phyloP scores from a whole-genome alignment of 129 eudicot genomes.

The Daucus carota region DH1_v3.0 NC_030381.2:37591001-37591500 shows the following conservation, averaged over 20 bases:
- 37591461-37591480: conserved; percentile 52
- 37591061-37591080: conserved; percentile 90
- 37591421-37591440: conserved; percentile 77
- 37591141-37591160: conserved; percentile 95
- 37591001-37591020: conserved; percentile 85
- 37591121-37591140: conserved; percentile 82
- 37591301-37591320: conserved; percentile 96
- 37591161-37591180: conserved; percentile 92
- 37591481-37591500: conserved; percentile 51
- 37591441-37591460: conserved; percentile 41
- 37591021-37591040: conserved; percentile 90
- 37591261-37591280: conserved; percentile 86
- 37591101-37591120: conserved; percentile 62
- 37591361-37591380: conserved; percentile 75
- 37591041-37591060: conserved; percentile 88
- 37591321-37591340: conserved; percentile 89
- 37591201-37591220: conserved; percentile 95
- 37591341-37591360: conserved; percentile 83
- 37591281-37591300: conserved; percentile 79
- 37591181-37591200: conserved; percentile 94
- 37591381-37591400: conserved; percentile 95
- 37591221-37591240: conserved; percentile 67
- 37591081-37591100: conserved; percentile 81
- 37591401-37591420: conserved; percentile 90
- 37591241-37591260: conserved; percentile 89